Conservation (phyloP, 345 rosid species). For the Citrus glauca region DNA sequence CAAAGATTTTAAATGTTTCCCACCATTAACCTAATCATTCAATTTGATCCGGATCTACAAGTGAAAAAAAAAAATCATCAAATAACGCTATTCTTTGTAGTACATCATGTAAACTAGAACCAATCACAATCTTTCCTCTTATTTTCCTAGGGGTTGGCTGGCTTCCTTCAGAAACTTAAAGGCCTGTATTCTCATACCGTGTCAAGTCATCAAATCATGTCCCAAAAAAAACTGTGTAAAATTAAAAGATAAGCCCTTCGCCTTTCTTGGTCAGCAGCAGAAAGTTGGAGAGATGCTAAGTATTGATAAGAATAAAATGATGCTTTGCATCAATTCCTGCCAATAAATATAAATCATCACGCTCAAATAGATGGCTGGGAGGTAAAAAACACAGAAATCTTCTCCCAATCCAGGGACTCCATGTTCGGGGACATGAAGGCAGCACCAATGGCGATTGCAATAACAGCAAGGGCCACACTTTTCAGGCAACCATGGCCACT, state of each 20-base stretch:
- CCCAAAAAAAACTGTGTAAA: not conserved
- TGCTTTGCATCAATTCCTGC: constrained; percentile 23
- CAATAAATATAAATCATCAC: not conserved
- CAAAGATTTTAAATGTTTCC: not conserved
- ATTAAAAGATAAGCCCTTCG: constrained; percentile 6
- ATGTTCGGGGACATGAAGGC: constrained; percentile 30
- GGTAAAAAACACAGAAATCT: constrained; percentile 26
- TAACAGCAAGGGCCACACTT: constrained; percentile 33
- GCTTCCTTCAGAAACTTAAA: constrained; percentile 3
- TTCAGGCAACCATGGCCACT: constrained; percentile 47
- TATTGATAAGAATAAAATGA: constrained; percentile 13
- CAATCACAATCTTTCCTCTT: constrained; percentile 7
- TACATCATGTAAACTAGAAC: not conserved
- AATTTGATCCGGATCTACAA: constrained; percentile 7
- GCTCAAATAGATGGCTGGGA: constrained; percentile 19
- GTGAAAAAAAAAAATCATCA: not conserved
- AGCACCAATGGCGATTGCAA: constrained; percentile 50
- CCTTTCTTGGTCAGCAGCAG: constrained; percentile 8
- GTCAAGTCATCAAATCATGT: constrained; percentile 3
- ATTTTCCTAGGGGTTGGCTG: not conserved
- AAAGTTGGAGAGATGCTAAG: constrained; percentile 13
- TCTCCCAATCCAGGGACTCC: constrained; percentile 36
- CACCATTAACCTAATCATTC: not conserved
- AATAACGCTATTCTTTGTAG: not conserved
- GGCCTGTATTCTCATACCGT: constrained; percentile 20